Percentiles rank a stretch among this genome's conserved stretches.
Conservation (phyloP, 306 rosid species). For the Dalbergia cultrata region DNA sequence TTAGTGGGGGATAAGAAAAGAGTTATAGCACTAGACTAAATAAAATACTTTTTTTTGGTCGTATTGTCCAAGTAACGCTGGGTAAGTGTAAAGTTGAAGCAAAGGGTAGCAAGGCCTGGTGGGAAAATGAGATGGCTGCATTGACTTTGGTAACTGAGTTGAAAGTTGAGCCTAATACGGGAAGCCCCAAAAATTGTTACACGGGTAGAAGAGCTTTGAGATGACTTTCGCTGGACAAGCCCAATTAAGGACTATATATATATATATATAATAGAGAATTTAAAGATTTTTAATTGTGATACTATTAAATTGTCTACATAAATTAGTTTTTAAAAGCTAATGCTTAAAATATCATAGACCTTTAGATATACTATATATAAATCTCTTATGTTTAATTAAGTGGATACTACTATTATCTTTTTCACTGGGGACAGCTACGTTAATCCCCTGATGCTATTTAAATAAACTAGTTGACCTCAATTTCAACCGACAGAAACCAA, state of each 20-base stretch:
- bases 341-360: not conserved
- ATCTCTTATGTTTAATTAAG: not conserved
- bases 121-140: constrained; percentile 24
- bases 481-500: constrained; percentile 49
- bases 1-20: not conserved
- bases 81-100: not conserved
- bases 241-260: not conserved
- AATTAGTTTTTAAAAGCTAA: not conserved
- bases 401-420: not conserved
- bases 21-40: not conserved
- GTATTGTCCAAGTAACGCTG: not conserved
- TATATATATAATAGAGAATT: not conserved
- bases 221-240: constrained; percentile 7
- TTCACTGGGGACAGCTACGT: constrained; percentile 32
- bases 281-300: not conserved
- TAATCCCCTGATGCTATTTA: constrained; percentile 3
- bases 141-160: constrained; percentile 35
- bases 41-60: not conserved
- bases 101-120: not conserved
- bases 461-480: constrained; percentile 38
- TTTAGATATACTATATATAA: not conserved
- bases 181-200: constrained; percentile 24
- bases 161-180: constrained; percentile 2
- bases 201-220: constrained; percentile 15
- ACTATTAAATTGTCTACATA: not conserved